Percentiles rank a stretch among this genome's conserved stretches.
Conservation (phyloP, 176 grass and related monocot genomes). For the Triticum timopheevii region DNA sequence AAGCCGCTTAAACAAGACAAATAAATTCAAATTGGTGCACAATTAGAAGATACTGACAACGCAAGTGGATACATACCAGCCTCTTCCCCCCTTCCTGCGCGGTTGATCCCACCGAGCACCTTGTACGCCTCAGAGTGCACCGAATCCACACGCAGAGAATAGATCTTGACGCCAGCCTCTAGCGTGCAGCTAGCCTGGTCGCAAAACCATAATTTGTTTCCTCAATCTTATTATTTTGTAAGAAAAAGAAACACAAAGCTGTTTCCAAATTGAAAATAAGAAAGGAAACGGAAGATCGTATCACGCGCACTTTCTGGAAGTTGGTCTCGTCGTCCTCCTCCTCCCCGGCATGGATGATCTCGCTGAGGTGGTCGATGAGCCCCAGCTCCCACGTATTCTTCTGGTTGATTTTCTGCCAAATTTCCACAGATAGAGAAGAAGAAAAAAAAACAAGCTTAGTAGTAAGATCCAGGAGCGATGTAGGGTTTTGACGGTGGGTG, state of each 20-base stretch:
- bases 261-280: background rate
- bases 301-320: constrained; percentile 83
- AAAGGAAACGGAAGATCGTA: background rate
- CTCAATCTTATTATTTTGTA: constrained; percentile 6
- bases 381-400: constrained; percentile 97
- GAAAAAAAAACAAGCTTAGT: background rate
- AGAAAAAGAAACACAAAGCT: background rate
- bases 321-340: constrained; percentile 93
- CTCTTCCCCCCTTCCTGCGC: constrained; percentile 76
- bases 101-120: constrained; percentile 93
- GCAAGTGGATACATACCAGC: constrained; percentile 41
- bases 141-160: constrained; percentile 89
- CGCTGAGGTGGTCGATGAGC: constrained; percentile 90
- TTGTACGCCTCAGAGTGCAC: constrained; percentile 93
- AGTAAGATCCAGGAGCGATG: background rate
- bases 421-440: background rate
- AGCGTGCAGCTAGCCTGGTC: constrained; percentile 88
- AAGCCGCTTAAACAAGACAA: background rate
- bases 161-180: constrained; percentile 95
- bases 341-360: constrained; percentile 64
- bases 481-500: constrained; percentile 11
- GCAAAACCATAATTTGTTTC: constrained; percentile 5
- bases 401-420: constrained; percentile 89
- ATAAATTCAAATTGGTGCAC: background rate
- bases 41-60: background rate